phyloP scores from a whole-genome alignment of 2,329 filamentous ascomycete genomes.

The Hymenoscyphus fraxineus region DNA sequence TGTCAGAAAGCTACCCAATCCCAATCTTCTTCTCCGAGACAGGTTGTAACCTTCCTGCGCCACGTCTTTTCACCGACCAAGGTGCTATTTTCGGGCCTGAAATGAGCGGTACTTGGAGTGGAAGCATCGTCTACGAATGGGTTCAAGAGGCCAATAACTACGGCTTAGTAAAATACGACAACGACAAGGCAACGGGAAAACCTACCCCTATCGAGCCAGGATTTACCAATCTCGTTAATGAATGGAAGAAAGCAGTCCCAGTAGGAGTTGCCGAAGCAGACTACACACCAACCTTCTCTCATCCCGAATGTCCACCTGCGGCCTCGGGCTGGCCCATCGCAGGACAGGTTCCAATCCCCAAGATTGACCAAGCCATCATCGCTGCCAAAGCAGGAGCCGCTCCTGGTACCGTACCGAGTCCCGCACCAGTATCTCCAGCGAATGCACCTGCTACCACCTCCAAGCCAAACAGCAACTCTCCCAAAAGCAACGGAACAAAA shows the following conservation, averaged over 20 bases:
- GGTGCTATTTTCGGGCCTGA: conserved; percentile 69
- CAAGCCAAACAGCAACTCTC: no score
- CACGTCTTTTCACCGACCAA: conserved; percentile 67
- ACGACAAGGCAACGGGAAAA: conserved; percentile 50
- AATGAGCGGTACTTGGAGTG: conserved; percentile 70
- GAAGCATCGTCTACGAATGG: conserved; percentile 86
- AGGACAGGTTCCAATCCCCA: conserved; percentile 65
- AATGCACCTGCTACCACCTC: neutral
- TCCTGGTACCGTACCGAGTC: neutral
- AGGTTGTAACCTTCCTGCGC: conserved; percentile 66
- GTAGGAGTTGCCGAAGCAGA: conserved; percentile 60
- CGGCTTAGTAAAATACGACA: conserved; percentile 74
- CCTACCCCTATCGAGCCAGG: conserved; percentile 72
- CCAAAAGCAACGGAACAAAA: no score
- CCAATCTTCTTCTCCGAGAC: conserved; percentile 88
- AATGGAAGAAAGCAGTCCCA: conserved; percentile 67
- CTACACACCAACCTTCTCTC: conserved; percentile 59
- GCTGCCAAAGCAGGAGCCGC: conserved; percentile 4
- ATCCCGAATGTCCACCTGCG: conserved; percentile 65
- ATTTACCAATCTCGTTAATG: conserved; percentile 69
- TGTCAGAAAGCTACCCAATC: conserved; percentile 61
- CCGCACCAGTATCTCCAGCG: neutral
- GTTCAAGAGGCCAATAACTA: conserved; percentile 81
- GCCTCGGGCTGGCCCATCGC: conserved; percentile 72
- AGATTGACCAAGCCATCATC: conserved; percentile 45